Base-by-base conservation (phyloP, 805 yeast genomes). In the Wickerhamomyces kurtzmanii region DNA sequence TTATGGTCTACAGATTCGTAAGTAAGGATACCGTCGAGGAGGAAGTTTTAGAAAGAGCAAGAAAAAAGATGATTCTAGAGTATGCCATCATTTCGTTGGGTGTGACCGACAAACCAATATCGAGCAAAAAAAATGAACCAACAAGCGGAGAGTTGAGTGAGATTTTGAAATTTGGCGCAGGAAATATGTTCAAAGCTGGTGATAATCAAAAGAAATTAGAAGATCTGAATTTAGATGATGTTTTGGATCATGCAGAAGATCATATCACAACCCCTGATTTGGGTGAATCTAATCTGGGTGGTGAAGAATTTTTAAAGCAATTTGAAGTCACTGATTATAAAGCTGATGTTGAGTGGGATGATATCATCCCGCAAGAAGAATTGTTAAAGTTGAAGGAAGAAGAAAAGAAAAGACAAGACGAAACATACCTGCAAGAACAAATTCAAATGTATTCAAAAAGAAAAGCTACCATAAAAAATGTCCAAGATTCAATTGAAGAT, bases 291-390 rank as follows among this genome's bases (percentile, higher is more conserved):
- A 93, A 91, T 45, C 65, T 91, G 31, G 99, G 99, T 34, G 95
- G 97, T 32, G 99, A 91, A 54, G 99, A 91, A 57, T 91, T 91
- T 49, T 67, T 91, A 57, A 85, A 75, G 47, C 99, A 91, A 57
- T 91, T 91, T 52, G 98, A 91, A 56, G 98, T 91, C 29, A 91
- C 99, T 0, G 98, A 91, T 51, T 93, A 87, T 54, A 91, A 91
- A 59, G 97, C 98, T 1, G 96, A 89, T 53, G 86, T 89, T 36
- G 93, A 86, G 38, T 91, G 99, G 99, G 97, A 91, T 59, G 99
- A 91, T 53, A 91, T 91, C 42, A 91, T 91, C 45, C 99, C 99
- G 0, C 87, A 84, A 39, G 94, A 83, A 24, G 98, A 91, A 53
- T 64, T 93, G 38, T 68, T 75, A 34, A 84, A 81, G 50, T 65